phyloP scores from a whole-genome alignment of 2,329 filamentous ascomycete genomes.

The Metarhizium sp. region DNA sequence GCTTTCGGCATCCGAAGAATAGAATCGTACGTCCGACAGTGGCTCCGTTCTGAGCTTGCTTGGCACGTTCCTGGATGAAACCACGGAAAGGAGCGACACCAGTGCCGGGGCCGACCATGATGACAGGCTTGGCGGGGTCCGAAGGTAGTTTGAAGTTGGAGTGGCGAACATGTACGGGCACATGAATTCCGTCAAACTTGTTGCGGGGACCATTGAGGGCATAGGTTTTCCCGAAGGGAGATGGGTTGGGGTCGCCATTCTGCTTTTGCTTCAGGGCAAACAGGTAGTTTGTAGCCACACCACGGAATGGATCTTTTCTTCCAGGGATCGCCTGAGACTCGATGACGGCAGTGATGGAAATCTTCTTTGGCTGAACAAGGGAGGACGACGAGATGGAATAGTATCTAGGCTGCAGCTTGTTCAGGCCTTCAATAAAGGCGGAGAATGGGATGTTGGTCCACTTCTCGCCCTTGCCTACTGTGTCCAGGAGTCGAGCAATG shows the following conservation, averaged over 20 bases:
- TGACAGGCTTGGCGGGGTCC: conserved; percentile 85
- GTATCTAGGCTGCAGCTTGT: conserved; percentile 94
- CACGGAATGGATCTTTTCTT: conserved; percentile 72
- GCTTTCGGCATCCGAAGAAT: conserved; percentile 91
- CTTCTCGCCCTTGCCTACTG: conserved; percentile 59
- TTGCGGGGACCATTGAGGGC: conserved; percentile 82
- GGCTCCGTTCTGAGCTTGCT: conserved; percentile 69
- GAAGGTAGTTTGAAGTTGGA: conserved; percentile 99
- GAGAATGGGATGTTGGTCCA: conserved; percentile 90
- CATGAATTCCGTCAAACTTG: conserved; percentile 92
- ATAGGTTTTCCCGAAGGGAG: conserved; percentile 78
- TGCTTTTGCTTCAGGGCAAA: conserved; percentile 95
- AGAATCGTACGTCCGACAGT: conserved; percentile 79
- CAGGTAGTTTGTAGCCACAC: conserved; percentile 95
- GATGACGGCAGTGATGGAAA: conserved; percentile 91
- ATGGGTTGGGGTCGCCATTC: conserved; percentile 73
- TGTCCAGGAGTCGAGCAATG: conserved; percentile 74
- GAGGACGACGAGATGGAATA: conserved; percentile 99
- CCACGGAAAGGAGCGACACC: conserved; percentile 94
- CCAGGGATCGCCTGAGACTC: conserved; percentile 73
- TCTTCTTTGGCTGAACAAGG: conserved; percentile 84
- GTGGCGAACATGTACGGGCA: conserved; percentile 91
- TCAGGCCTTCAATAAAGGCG: conserved; percentile 83
- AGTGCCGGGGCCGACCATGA: conserved; percentile 93
- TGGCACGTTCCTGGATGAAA: conserved; percentile 88